phyloP scores from a whole-genome alignment of 495 filamentous ascomycete species.

The Daldinia decipiens region DNA sequence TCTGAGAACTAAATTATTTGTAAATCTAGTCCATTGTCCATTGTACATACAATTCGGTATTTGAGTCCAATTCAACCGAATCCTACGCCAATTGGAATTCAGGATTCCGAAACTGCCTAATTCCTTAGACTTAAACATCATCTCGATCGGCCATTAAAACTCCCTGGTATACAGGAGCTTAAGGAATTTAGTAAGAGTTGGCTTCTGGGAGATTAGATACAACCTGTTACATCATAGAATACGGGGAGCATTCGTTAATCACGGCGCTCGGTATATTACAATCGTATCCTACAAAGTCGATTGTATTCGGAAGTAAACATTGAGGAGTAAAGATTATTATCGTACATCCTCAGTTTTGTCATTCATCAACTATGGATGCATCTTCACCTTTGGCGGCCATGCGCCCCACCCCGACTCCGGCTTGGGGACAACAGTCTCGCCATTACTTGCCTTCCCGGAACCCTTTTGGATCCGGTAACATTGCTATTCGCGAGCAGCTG shows the following conservation, averaged over 20 bases:
- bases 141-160: constrained; percentile 20
- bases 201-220: constrained; percentile 4
- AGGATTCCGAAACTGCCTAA: not conserved
- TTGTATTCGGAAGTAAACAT: constrained; percentile 30
- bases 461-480: constrained; percentile 67
- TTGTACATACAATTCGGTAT: constrained; percentile 27
- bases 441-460: constrained; percentile 60
- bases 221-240: constrained; percentile 16
- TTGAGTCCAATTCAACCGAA: constrained; percentile 18
- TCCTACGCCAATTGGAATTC: constrained; percentile 4
- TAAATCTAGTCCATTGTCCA: constrained; percentile 14
- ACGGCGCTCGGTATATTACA: constrained; percentile 24
- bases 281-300: constrained; percentile 36
- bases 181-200: not conserved
- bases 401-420: constrained; percentile 76
- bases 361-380: constrained; percentile 73
- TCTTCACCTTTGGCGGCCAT: constrained; percentile 95
- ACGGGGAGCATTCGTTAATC: constrained; percentile 37
- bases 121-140: constrained; percentile 7
- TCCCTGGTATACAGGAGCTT: constrained; percentile 13
- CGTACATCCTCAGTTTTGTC: constrained; percentile 26
- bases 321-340: constrained; percentile 41
- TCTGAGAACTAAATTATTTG: constrained; percentile 17
- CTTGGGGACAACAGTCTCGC: constrained; percentile 59
- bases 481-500: constrained; percentile 75